These are phyloP conservation scores for Colletotrichum sp. DNA, from an alignment of 2,329 filamentous ascomycete species.

Conservation along the genomic window DNA sequence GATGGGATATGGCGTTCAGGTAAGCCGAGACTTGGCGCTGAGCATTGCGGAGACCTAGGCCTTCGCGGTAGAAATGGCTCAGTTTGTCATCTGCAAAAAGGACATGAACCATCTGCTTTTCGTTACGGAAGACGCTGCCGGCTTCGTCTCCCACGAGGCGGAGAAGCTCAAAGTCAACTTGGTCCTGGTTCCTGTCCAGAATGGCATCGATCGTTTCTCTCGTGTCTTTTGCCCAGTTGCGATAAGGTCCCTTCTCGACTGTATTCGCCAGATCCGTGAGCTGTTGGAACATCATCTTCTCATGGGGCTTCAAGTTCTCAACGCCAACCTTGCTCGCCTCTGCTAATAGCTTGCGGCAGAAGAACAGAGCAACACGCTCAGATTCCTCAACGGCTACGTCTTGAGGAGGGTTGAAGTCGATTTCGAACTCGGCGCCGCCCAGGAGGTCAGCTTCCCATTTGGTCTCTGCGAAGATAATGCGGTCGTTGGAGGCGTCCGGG, in stretches of 20 bases:
- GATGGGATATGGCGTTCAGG: conserved; percentile 25
- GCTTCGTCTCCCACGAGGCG: neutral
- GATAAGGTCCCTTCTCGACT: neutral
- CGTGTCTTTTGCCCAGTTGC: neutral
- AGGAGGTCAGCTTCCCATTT: neutral
- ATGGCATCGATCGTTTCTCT: neutral
- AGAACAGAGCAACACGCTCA: neutral
- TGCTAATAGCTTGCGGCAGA: neutral
- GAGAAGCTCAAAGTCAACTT: neutral
- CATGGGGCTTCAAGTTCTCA: neutral
- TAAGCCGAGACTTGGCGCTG: conserved; percentile 13
- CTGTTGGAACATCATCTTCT: neutral
- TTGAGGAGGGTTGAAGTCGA: neutral
- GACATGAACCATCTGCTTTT: neutral
- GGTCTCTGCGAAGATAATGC: neutral
- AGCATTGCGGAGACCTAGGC: neutral
- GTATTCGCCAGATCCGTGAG: neutral
- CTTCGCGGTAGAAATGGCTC: neutral
- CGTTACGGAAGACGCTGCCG: neutral
- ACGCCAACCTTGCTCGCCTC: neutral
- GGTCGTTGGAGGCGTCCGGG: neutral
- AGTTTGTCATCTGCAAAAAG: neutral
- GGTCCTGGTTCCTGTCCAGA: neutral
- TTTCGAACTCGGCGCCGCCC: neutral
- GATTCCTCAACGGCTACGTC: neutral